A percentile compares a stretch with the other conserved stretches of the same genome.
These are phyloP conservation scores for Epicoccum sorghinum DNA, from an alignment of 2,329 filamentous ascomycete genomes.

Conservation along the genomic window DNA sequence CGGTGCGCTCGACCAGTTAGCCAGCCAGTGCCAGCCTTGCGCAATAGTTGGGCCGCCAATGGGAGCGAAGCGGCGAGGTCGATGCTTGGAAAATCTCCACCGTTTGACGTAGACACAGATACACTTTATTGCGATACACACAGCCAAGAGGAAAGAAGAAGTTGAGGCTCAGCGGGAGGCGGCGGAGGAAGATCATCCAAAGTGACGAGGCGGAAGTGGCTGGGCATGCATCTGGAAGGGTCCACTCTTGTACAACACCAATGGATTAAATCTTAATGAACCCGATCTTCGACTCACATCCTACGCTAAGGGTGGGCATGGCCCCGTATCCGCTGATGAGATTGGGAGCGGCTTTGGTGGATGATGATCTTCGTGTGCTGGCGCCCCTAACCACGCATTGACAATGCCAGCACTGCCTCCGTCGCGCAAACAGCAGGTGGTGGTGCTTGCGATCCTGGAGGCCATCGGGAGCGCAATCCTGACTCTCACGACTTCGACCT, in stretches of 20 bases:
- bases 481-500: no score
- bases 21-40: conserved; percentile 1
- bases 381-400: background rate
- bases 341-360: background rate
- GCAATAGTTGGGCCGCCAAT: conserved; percentile 4
- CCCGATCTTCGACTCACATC: background rate
- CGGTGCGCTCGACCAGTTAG: conserved; percentile 6
- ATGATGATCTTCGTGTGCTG: background rate
- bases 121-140: background rate
- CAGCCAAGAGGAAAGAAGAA: conserved; percentile 8
- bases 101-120: conserved; percentile 12
- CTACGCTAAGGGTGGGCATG: background rate
- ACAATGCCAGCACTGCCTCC: background rate
- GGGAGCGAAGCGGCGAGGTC: background rate
- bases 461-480: no score
- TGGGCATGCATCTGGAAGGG: conserved; percentile 3
- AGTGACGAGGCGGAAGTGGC: conserved; percentile 17
- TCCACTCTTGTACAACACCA: background rate
- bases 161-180: conserved; percentile 16
- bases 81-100: conserved; percentile 4
- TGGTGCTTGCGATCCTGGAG: no score
- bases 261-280: background rate
- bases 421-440: background rate
- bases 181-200: conserved; percentile 2
- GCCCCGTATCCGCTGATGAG: background rate